phyloP scores from a whole-genome alignment of 2,329 filamentous ascomycete species.

The Akanthomyces lecanii region DNA sequence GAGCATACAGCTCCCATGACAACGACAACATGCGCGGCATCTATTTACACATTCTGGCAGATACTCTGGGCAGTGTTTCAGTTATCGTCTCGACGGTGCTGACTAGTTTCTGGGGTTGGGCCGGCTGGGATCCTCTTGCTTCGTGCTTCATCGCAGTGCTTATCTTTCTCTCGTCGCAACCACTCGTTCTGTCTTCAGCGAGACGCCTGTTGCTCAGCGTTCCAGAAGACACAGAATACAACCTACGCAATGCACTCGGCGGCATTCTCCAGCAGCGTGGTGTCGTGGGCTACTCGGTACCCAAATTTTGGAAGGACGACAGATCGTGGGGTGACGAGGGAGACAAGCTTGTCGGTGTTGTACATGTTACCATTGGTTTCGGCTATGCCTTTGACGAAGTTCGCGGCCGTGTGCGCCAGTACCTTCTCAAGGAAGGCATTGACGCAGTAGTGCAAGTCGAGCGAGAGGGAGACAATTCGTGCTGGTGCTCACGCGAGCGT shows the following conservation, averaged over 20 bases:
- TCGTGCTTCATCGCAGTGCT: conserved; percentile 90
- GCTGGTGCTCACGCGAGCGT: conserved; percentile 50
- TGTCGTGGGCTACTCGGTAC: conserved; percentile 79
- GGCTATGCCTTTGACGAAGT: conserved; percentile 78
- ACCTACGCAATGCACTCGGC: conserved; percentile 77
- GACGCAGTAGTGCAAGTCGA: conserved; percentile 87
- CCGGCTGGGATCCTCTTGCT: conserved; percentile 90
- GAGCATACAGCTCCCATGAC: conserved; percentile 52
- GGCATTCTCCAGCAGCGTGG: conserved; percentile 79
- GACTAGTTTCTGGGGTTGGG: conserved; percentile 84
- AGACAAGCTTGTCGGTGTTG: conserved; percentile 69
- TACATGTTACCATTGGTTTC: conserved; percentile 75
- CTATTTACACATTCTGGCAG: conserved; percentile 90
- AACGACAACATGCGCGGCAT: conserved; percentile 99
- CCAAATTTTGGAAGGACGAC: conserved; percentile 91
- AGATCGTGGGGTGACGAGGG: conserved; percentile 40
- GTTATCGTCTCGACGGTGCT: conserved; percentile 89
- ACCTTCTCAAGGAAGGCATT: conserved; percentile 66
- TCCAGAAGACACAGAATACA: conserved; percentile 81
- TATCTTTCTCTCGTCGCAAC: conserved; percentile 88
- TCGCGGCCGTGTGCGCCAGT: conserved; percentile 67
- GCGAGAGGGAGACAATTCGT: conserved; percentile 66
- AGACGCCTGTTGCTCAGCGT: conserved; percentile 79
- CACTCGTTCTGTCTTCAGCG: conserved; percentile 80
- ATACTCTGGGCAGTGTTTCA: conserved; percentile 89